Conservation (phyloP, 2,329 filamentous ascomycete genomes). For the Colletotrichum sp. region DNA sequence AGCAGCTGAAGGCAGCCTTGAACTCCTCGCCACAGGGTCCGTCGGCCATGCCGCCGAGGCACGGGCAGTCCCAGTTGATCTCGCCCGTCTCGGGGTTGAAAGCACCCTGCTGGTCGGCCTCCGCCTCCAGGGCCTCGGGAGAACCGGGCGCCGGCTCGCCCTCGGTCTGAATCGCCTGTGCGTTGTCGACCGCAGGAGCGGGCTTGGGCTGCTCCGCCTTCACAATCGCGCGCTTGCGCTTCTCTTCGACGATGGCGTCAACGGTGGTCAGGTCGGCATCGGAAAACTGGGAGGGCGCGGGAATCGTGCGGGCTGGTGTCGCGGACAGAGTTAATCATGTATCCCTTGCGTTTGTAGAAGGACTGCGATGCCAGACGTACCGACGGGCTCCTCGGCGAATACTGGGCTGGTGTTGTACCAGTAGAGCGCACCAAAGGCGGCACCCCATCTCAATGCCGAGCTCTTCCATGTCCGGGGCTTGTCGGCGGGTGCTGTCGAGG, state of each 20-base stretch:
- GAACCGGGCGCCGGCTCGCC: constrained; percentile 33
- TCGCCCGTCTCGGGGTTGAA: constrained; percentile 99
- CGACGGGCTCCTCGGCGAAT: constrained; percentile 81
- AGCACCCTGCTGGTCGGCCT: constrained; percentile 85
- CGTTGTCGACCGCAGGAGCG: constrained; percentile 19
- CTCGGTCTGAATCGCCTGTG: constrained; percentile 22
- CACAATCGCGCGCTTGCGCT: constrained; percentile 54
- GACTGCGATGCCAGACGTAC: constrained; percentile 57
- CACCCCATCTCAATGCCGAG: constrained; percentile 72
- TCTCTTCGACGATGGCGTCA: constrained; percentile 70
- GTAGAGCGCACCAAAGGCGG: constrained; percentile 81
- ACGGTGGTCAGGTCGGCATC: constrained; percentile 67
- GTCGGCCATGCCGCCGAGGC: constrained; percentile 94
- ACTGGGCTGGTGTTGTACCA: constrained; percentile 91
- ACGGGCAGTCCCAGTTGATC: constrained; percentile 99
- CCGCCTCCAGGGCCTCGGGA: constrained; percentile 70
- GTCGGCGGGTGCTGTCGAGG: constrained; percentile 61
- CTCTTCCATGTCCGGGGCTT: constrained; percentile 85
- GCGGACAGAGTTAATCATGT: not conserved
- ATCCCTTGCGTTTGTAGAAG: not conserved
- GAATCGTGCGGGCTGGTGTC: constrained; percentile 33
- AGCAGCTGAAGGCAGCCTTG: constrained; percentile 95
- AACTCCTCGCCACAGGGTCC: constrained; percentile 97
- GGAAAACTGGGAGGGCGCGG: constrained; percentile 57
- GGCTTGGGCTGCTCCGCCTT: constrained; percentile 30